phyloP scores from a whole-genome alignment of 495 filamentous ascomycete genomes.

The Tuber magnatum region DNA sequence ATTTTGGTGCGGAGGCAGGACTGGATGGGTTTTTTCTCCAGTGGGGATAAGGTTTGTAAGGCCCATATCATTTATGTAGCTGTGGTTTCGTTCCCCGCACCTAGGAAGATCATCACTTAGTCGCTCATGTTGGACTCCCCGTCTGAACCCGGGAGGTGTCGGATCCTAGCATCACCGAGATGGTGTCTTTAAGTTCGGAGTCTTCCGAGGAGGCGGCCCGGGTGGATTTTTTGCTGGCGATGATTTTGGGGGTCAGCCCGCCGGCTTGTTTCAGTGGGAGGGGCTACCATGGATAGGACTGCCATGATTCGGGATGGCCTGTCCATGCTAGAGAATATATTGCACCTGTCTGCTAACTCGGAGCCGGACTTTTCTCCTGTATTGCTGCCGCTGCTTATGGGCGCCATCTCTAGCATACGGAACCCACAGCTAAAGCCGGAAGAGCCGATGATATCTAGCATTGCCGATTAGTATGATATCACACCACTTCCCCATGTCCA shows the following conservation, averaged over 20 bases:
- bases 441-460: conserved; percentile 77
- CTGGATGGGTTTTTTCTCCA: conserved; percentile 47
- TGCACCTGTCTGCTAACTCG: conserved; percentile 59
- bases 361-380: conserved; percentile 1
- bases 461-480: conserved; percentile 59
- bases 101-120: conserved; percentile 94
- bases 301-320: not conserved
- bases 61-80: conserved; percentile 54
- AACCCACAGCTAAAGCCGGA: conserved; percentile 65
- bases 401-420: conserved; percentile 56
- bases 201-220: not conserved
- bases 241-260: not conserved
- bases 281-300: conserved; percentile 7
- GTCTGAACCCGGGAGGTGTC: conserved; percentile 53
- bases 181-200: conserved; percentile 63
- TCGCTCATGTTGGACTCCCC: conserved; percentile 74
- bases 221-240: not conserved
- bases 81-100: conserved; percentile 65
- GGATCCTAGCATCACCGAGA: conserved; percentile 62
- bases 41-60: conserved; percentile 50
- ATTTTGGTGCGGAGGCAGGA: conserved; percentile 49
- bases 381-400: not conserved
- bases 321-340: conserved; percentile 47
- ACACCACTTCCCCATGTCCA: conserved; percentile 40
- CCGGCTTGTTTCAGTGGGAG: conserved; percentile 11